Evolutionary conservation across 1,284 basidiomycete species (phyloP).

Genomic region (Xerocomus cyaneibrunnescens): DNA sequence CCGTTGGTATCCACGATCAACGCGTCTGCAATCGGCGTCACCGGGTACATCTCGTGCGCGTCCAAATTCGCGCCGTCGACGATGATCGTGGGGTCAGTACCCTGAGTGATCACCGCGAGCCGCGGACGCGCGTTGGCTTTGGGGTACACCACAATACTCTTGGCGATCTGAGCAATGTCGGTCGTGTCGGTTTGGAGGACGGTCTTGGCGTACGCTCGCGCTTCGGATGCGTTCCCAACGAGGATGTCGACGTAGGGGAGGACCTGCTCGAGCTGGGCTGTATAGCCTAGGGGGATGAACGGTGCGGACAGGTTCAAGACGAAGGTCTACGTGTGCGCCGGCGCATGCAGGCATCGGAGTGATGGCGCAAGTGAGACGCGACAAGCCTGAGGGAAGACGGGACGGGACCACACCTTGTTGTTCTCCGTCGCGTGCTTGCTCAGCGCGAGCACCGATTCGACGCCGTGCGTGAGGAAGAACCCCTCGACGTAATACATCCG

Average conservation of each 20-base stretch:
- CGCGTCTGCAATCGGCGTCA: conserved; percentile 60
- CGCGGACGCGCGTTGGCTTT: conserved; percentile 78
- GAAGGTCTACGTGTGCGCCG: conserved; percentile 59
- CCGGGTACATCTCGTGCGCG: conserved; percentile 54
- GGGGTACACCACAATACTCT: conserved; percentile 65
- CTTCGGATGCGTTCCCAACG: conserved; percentile 96
- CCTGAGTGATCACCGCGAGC: conserved; percentile 91
- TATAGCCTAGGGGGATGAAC: conserved; percentile 97
- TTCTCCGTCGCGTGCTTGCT: conserved; percentile 78
- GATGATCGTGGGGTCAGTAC: conserved; percentile 78
- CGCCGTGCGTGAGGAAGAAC: conserved; percentile 96
- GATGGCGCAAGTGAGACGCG: too few relatives aligned
- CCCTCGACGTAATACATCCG: conserved; percentile 95
- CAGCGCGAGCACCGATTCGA: conserved; percentile 72
- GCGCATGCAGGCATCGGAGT: too few relatives aligned
- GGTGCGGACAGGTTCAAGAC: conserved; percentile 95
- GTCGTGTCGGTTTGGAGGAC: conserved; percentile 57
- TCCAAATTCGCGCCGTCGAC: conserved; percentile 60
- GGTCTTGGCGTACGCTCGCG: conserved; percentile 81
- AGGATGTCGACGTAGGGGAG: conserved; percentile 83
- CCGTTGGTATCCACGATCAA: conserved; percentile 98
- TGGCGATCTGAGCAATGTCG: conserved; percentile 69
- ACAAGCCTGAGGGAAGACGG: too few relatives aligned
- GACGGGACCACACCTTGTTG: conserved; percentile 62
- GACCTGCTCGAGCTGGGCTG: conserved; percentile 74